Conservation (phyloP, 2,329 filamentous ascomycete species). For the Alternaria hordeiaustralica region DNA sequence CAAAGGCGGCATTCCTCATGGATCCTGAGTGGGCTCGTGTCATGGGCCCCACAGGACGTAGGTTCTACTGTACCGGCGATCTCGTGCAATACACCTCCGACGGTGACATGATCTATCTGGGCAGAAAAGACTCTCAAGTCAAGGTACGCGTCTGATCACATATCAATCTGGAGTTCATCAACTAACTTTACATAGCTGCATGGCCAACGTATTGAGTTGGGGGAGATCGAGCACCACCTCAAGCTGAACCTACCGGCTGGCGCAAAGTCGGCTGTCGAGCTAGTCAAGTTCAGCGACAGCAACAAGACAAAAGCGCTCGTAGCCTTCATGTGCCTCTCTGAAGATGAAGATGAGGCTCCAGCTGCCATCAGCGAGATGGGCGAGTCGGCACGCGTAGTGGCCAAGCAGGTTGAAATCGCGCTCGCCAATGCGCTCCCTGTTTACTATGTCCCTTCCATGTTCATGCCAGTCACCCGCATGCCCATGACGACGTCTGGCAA, state of each 20-base stretch:
- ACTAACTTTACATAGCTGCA: constrained; percentile 47
- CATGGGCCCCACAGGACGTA: constrained; percentile 19
- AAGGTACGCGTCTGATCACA: constrained; percentile 27
- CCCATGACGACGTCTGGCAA: constrained; percentile 54
- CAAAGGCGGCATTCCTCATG: constrained; percentile 37
- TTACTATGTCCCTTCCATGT: constrained; percentile 55
- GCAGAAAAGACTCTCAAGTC: constrained; percentile 45
- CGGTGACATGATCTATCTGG: constrained; percentile 45
- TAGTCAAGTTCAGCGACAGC: constrained; percentile 40
- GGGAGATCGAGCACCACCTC: constrained; percentile 55
- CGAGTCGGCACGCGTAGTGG: constrained; percentile 21
- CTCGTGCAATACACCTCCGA: constrained; percentile 41
- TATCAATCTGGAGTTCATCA: constrained; percentile 21
- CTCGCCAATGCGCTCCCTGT: constrained; percentile 44
- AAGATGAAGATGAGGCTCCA: constrained; percentile 38
- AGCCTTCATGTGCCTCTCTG: constrained; percentile 35
- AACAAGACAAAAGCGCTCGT: constrained; percentile 37
- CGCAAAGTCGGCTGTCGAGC: constrained; percentile 53
- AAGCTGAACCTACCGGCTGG: constrained; percentile 44
- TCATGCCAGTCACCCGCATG: constrained; percentile 51
- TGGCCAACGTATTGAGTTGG: constrained; percentile 55
- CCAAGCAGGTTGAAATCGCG: constrained; percentile 34
- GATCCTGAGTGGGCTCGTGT: constrained; percentile 37
- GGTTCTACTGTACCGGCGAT: constrained; percentile 46
- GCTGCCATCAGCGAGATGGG: constrained; percentile 30